Percentiles rank a stretch among this genome's conserved stretches.
Evolutionary conservation across 2,329 filamentous ascomycete species (phyloP).

Genomic region (Pseudopithomyces chartarum): DNA sequence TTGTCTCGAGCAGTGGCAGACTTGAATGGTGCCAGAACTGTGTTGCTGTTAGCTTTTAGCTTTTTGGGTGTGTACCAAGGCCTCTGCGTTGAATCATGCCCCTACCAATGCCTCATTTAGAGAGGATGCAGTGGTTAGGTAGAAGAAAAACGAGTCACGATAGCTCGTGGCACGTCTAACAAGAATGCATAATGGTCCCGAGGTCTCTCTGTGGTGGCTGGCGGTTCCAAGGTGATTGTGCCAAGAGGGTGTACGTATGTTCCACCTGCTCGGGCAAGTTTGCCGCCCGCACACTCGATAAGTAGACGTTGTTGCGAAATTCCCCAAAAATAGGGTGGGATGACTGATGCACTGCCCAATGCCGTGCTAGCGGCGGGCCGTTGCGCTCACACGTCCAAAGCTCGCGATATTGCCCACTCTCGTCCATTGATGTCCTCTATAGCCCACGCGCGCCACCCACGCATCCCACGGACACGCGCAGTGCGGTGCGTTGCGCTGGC

Average conservation of each 20-base stretch:
- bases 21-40: background rate
- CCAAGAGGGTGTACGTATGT: no score
- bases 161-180: no score
- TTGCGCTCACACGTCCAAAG: background rate
- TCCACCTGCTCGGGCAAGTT: background rate
- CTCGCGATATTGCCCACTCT: background rate
- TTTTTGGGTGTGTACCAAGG: constrained; percentile 1
- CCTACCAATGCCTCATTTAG: background rate
- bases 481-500: background rate
- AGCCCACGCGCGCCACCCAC: background rate
- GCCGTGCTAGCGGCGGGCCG: background rate
- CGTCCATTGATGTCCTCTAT: background rate
- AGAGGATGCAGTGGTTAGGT: background rate
- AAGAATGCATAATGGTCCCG: no score
- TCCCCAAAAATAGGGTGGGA: background rate
- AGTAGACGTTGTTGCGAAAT: no score
- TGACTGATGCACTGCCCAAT: background rate
- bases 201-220: no score
- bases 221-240: no score
- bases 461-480: no score
- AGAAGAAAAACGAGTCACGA: background rate
- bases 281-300: background rate
- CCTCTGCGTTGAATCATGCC: background rate
- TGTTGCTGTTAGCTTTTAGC: background rate
- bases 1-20: background rate